Evolutionary conservation across 108 stramenopile species (phyloP), one percentile per base, ranked within the genome.

Genomic region (Licmophora abbreviata): DNA sequence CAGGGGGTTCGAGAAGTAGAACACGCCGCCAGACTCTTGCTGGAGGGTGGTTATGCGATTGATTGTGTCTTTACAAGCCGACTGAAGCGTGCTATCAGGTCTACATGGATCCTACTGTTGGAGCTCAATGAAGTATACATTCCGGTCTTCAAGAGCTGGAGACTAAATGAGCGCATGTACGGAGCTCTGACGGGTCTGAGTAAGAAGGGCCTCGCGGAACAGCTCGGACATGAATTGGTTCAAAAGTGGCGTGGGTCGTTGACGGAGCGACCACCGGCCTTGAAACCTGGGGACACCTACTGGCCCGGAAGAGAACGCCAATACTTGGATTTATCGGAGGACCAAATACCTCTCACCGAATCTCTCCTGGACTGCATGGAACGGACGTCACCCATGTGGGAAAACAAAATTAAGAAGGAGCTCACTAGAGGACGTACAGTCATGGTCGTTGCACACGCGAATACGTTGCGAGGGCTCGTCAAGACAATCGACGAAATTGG

Each of bases 361-460:
- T 89, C 85, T 4, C 55, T 97, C 4, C 51, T 76, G 59, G 83
- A 95, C 61, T 90, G 90, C 53, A 92, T 92, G 88, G 73, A 76
- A 20, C 75, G 96, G 0, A 88, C 86, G 21, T 58, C 54, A 37
- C 90, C 83, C 12, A 34, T 93, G 11, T 97, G 94, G 94, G 71
- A 95, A 25, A 61, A 85, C 26, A 77, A 77, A 41, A 94, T 97
- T 38, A 56, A 66, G 41, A 76, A 85, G 24, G 85, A 93, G 59
- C 37, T 95, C 30, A 77, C 56, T 0, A 47, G 65, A 18, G 96
- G 96, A 17, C 68, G 84, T 8, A 93, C 93, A 54, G 94, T 97
- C 11, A 52, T 95, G 38, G 88, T 97, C 0, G 92, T 94, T 1
- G 96, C 90, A 20, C 96, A 97, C 68, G 93, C 89, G 22, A 95